phyloP scores from a whole-genome alignment of 75 land plant species.

The Pseudotsuga menziesii region DNA sequence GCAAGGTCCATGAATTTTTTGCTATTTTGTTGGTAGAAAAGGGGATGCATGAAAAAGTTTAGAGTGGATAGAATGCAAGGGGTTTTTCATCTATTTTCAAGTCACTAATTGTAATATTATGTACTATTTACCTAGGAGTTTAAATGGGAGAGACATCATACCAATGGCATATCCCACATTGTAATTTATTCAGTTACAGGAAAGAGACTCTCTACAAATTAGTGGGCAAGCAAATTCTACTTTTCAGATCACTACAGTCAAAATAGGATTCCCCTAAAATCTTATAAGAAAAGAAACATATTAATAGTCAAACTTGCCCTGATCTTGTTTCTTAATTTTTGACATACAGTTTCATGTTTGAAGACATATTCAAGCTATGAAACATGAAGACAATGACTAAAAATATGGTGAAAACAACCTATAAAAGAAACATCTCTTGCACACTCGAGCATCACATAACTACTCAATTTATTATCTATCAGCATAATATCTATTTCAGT shows the following conservation, averaged over 20 bases:
- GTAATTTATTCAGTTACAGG: not conserved
- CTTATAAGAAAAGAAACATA: not conserved
- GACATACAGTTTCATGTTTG: not conserved
- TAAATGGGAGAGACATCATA: not conserved
- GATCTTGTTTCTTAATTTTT: not conserved
- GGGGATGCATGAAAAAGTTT: not conserved
- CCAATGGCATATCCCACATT: not conserved
- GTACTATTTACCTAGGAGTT: not conserved
- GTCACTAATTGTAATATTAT: not conserved
- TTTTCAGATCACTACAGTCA: not conserved
- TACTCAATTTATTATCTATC: not conserved
- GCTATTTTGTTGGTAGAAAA: not conserved
- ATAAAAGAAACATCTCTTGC: not conserved
- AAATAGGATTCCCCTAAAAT: not conserved
- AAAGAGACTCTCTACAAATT: not conserved
- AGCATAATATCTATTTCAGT: not conserved
- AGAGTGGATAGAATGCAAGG: not conserved
- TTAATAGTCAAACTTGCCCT: not conserved
- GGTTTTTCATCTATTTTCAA: not conserved
- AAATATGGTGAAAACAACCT: not conserved
- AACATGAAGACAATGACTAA: not conserved
- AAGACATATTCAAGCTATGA: not conserved
- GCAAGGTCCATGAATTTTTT: not conserved
- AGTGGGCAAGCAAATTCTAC: not conserved
- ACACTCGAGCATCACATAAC: not conserved